A percentile compares a stretch with the other conserved stretches of the same genome.
These are phyloP conservation scores for Aspergillus nomiae DNA, from an alignment of 2,329 filamentous ascomycete genomes.

Conservation along the genomic window DNA sequence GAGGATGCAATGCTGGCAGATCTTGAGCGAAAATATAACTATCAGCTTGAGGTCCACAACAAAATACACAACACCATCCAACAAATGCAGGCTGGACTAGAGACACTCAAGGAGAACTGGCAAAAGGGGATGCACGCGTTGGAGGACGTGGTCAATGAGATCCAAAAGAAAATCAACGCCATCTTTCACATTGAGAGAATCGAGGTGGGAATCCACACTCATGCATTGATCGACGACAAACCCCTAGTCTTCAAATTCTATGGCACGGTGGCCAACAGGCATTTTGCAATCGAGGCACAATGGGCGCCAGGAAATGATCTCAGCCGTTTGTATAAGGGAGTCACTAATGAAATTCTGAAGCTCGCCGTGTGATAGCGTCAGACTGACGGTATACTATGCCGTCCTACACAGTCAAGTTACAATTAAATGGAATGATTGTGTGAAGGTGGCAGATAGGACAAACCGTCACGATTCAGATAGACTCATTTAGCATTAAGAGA, in stretches of 20 bases:
- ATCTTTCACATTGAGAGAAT: slow-evolving; percentile 1
- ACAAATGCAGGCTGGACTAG: background rate
- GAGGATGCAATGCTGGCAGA: background rate
- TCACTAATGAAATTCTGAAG: background rate
- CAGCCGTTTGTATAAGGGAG: background rate
- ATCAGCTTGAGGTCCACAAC: background rate
- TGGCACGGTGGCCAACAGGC: background rate
- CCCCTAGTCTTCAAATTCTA: background rate
- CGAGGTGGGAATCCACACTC: background rate
- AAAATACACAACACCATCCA: background rate
- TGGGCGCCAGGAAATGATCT: background rate
- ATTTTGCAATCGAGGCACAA: background rate
- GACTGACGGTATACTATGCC: background rate
- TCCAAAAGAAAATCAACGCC: background rate
- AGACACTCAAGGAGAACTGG: slow-evolving; percentile 1
- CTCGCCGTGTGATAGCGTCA: background rate
- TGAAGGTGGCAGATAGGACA: background rate
- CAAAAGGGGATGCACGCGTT: background rate
- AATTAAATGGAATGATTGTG: background rate
- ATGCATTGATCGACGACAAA: background rate
- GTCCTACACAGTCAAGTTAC: background rate
- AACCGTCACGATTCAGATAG: no score
- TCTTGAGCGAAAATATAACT: background rate
- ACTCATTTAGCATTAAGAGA: no score
- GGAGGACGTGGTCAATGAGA: background rate